Evolutionary conservation across 257 asterid species (phyloP).

Genomic region (Gentiana macrophylla): DNA sequence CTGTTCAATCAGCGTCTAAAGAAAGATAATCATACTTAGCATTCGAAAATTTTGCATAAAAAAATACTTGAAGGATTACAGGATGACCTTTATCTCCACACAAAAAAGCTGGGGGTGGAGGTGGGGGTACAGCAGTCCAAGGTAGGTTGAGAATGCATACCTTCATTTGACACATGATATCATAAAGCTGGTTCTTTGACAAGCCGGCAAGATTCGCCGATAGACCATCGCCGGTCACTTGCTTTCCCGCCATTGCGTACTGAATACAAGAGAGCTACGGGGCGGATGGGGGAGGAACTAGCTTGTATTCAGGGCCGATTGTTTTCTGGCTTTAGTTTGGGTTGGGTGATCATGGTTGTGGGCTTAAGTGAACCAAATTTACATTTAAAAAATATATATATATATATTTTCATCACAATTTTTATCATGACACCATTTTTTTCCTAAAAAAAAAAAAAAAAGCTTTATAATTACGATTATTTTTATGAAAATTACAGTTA

Average conservation of each 20-base stretch:
- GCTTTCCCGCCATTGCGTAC: slow-evolving; percentile 64
- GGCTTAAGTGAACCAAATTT: background rate
- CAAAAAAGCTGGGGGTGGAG: background rate
- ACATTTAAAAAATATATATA: too few species aligned
- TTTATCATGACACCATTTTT: background rate
- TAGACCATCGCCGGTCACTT: slow-evolving; percentile 57
- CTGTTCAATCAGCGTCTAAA: slow-evolving; percentile 66
- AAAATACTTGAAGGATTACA: background rate
- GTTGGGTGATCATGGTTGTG: background rate
- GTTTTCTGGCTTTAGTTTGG: background rate
- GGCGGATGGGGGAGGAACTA: background rate
- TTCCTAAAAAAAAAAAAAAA: background rate
- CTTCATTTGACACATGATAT: slow-evolving; percentile 96
- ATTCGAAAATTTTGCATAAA: too few species aligned
- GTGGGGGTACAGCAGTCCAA: too few species aligned
- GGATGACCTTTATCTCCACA: background rate
- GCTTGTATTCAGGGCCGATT: background rate
- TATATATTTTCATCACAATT: too few species aligned
- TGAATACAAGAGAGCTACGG: slow-evolving; percentile 1
- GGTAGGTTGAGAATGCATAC: slow-evolving; percentile 12
- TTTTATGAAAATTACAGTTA: too few species aligned
- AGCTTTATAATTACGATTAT: too few species aligned
- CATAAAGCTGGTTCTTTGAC: slow-evolving; percentile 82
- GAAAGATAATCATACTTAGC: background rate
- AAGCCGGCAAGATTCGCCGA: slow-evolving; percentile 73